phyloP scores from a whole-genome alignment of 202 grass and related monocot genomes.

The Panicum hallii region DNA sequence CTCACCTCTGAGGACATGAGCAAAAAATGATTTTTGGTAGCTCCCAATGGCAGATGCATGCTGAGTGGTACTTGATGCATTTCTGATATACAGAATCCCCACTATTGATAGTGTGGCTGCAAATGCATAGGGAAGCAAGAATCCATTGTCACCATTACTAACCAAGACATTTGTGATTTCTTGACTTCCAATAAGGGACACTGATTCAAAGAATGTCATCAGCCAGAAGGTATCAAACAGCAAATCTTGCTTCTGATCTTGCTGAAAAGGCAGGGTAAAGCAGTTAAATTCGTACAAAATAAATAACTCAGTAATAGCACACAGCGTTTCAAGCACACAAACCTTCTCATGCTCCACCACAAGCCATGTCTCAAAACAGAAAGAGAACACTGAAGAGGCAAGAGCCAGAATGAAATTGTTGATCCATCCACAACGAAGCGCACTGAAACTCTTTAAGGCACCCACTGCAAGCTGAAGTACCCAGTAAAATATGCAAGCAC shows the following conservation, averaged over 20 bases:
- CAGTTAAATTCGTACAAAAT: slow-evolving; percentile 14
- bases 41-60: slow-evolving; percentile 72
- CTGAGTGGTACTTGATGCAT: slow-evolving; percentile 68
- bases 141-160: slow-evolving; percentile 47
- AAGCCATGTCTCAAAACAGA: slow-evolving; percentile 91
- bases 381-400: slow-evolving; percentile 82
- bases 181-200: slow-evolving; percentile 84
- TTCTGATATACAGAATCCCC: slow-evolving; percentile 72
- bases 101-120: slow-evolving; percentile 70
- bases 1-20: slow-evolving; percentile 94
- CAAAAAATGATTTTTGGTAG: slow-evolving; percentile 90
- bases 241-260: slow-evolving; percentile 82
- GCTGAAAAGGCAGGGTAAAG: slow-evolving; percentile 70
- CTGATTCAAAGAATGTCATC: slow-evolving; percentile 92
- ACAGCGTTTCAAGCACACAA: slow-evolving; percentile 36
- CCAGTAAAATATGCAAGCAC: slow-evolving; percentile 74
- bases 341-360: slow-evolving; percentile 92
- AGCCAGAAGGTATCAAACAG: slow-evolving; percentile 88
- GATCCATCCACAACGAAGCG: slow-evolving; percentile 69
- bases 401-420: slow-evolving; percentile 69
- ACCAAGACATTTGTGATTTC: slow-evolving; percentile 71
- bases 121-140: slow-evolving; percentile 58
- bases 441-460: slow-evolving; percentile 62
- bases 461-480: slow-evolving; percentile 74
- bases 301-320: neutral